Evolutionary conservation across 306 rosid species (phyloP), one percentile per base, ranked within the genome.

Genomic region (Sicyos baderoa): DNA sequence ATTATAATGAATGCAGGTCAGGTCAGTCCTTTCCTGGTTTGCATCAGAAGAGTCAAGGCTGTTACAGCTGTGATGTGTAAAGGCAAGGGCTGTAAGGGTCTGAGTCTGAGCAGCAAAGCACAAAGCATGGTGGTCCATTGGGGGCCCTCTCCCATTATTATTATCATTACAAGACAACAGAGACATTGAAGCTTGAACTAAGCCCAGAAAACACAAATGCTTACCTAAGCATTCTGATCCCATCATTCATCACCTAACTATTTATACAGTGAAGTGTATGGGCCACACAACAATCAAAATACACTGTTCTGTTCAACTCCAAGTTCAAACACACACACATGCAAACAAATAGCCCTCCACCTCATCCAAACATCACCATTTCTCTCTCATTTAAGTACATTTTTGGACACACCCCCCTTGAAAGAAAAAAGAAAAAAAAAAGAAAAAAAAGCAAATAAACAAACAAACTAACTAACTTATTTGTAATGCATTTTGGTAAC

Each of bases 401-500:
- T 22, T 48, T 66, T 66, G 71, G 70, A 65, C 54, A 65, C 54
- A 44, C 3, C 18, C 9, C 14, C 62, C 17, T 9, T 64, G 29
- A 19, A 65, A 65, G 37, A 42, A 64, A 42, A n/a, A n/a, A n/a
- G n/a, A n/a, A n/a, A n/a, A n/a, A n/a, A n/a, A n/a, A n/a, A n/a
- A n/a, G n/a, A n/a, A n/a, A n/a, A n/a, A n/a, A n/a, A 64, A 5
- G 21, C 53, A 65, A 12, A 18, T 44, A 9, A 44, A 64, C 69
- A 64, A 59, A 15, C 66, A 29, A 60, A 25, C 63, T 13, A 57
- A 47, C 66, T 0, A 29, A 47, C 71, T 47, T 66, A 66, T 66
- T 66, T 66, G 71, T 47, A 66, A 47, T 66, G 71, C 71, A 45
- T 3, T 66, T 47, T 14, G 55, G 56, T 23, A 66, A 48, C 71